A percentile compares a stretch with the other conserved stretches of the same genome.
Evolutionary conservation across 441 rosid genomes (phyloP).

Genomic region (Aleurites moluccanus): DNA sequence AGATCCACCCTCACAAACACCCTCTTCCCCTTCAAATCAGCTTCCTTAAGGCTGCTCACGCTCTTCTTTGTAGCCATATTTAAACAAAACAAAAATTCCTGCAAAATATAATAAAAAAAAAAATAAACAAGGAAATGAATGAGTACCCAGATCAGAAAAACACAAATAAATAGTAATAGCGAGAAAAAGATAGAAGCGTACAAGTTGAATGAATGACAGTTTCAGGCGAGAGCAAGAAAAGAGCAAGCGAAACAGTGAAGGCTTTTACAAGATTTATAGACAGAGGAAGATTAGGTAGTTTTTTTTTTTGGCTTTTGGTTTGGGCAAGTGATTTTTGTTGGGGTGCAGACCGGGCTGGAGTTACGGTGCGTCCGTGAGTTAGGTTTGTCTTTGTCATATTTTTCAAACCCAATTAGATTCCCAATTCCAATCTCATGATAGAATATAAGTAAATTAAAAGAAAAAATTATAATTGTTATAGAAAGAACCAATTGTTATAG

Average conservation of each 20-base stretch:
- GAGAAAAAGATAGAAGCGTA: too few species aligned
- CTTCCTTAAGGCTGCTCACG: conserved; percentile 64
- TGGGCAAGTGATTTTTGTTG: conserved; percentile 9
- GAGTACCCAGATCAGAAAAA: conserved; percentile 10
- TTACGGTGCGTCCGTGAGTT: too few species aligned
- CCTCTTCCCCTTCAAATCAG: conserved; percentile 88
- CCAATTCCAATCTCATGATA: too few species aligned
- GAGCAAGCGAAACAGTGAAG: too few species aligned
- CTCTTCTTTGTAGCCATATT: conserved; percentile 85
- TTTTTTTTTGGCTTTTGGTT: too few species aligned
- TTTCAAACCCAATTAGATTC: too few species aligned
- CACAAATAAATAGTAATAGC: neutral
- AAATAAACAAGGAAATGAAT: neutral
- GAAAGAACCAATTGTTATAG: too few species aligned
- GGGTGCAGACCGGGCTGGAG: conserved; percentile 16
- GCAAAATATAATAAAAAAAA: conserved; percentile 6
- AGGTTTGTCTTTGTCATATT: too few species aligned
- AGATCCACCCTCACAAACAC: conserved; percentile 96
- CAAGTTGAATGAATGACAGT: neutral
- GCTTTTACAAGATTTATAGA: conserved; percentile 2
- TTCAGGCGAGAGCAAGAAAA: neutral
- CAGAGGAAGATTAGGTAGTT: neutral
- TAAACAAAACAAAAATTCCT: conserved; percentile 10
- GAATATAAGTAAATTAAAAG: too few species aligned
- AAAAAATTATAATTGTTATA: too few species aligned